Conservation (phyloP, 805 yeast species). For the Candida sphagnicola region DNA sequence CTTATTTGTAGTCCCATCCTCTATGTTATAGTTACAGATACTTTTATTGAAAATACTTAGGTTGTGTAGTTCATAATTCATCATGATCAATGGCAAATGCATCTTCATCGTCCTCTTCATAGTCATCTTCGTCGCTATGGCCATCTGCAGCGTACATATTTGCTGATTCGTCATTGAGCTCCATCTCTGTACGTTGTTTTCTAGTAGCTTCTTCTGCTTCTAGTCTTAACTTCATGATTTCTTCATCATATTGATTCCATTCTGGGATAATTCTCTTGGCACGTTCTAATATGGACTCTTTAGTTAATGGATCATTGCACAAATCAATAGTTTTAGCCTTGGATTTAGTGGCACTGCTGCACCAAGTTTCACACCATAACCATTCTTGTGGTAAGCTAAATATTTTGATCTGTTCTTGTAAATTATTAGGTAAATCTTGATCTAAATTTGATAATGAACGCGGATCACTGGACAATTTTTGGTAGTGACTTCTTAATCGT, state of each 20-base stretch:
- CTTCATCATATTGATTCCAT: slow-evolving; percentile 66
- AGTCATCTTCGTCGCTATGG: not conserved
- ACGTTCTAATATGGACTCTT: slow-evolving; percentile 70
- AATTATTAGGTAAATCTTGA: slow-evolving; percentile 89
- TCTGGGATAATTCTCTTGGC: slow-evolving; percentile 78
- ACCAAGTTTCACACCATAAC: slow-evolving; percentile 96
- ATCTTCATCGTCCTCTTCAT: slow-evolving; percentile 4
- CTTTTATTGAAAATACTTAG: too few species aligned
- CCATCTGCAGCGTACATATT: not conserved
- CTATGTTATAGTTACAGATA: too few species aligned
- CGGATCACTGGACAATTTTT: slow-evolving; percentile 73
- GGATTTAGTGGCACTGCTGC: slow-evolving; percentile 56
- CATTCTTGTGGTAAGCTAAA: slow-evolving; percentile 75
- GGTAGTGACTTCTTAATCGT: slow-evolving; percentile 76
- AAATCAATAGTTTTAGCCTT: slow-evolving; percentile 77
- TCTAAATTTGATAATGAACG: slow-evolving; percentile 77
- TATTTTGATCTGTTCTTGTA: slow-evolving; percentile 67
- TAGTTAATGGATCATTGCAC: slow-evolving; percentile 80
- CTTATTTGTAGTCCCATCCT: too few species aligned
- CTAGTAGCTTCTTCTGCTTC: slow-evolving; percentile 3
- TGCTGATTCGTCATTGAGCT: too few species aligned
- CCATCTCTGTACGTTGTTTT: too few species aligned
- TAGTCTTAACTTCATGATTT: slow-evolving; percentile 32
- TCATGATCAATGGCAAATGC: slow-evolving; percentile 5
- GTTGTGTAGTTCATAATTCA: slow-evolving; percentile 5